phyloP scores from a whole-genome alignment of 148 eudicot genomes.

The Nepenthes mirabilis region DNA sequence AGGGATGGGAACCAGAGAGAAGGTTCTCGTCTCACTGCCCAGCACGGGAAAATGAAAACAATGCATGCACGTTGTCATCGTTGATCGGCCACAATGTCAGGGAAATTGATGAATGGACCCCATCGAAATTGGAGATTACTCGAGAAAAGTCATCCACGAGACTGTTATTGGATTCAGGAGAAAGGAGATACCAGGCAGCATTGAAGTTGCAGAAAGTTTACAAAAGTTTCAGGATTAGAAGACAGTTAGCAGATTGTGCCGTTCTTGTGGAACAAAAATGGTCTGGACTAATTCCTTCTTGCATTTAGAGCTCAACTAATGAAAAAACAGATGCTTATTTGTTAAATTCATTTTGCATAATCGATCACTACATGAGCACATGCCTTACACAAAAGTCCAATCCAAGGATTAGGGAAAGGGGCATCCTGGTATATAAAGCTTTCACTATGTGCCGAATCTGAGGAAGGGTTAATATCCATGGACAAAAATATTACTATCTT shows the following conservation, averaged over 20 bases:
- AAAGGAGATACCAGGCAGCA: constrained; percentile 16
- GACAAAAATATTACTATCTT: no score
- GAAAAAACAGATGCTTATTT: neutral
- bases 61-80: neutral
- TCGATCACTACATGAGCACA: neutral
- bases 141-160: no score
- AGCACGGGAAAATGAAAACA: constrained; percentile 1
- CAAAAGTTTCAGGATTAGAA: constrained; percentile 29
- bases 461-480: neutral
- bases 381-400: no score
- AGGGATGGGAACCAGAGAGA: constrained; percentile 21
- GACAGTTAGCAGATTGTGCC: constrained; percentile 40
- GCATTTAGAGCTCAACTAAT: neutral
- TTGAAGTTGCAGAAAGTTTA: constrained; percentile 34
- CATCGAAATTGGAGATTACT: neutral
- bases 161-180: neutral
- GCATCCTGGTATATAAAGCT: no score
- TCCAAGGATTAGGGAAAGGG: no score
- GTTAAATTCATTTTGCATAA: neutral
- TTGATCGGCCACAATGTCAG: constrained; percentile 2
- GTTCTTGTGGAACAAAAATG: constrained; percentile 36
- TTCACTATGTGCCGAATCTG: neutral
- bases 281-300: neutral
- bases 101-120: constrained; percentile 2
- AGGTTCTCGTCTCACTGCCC: constrained; percentile 12